Evolutionary conservation across 257 asterid species (phyloP), one percentile per base, ranked within the genome.

Genomic region (Solanum chiquidenum): DNA sequence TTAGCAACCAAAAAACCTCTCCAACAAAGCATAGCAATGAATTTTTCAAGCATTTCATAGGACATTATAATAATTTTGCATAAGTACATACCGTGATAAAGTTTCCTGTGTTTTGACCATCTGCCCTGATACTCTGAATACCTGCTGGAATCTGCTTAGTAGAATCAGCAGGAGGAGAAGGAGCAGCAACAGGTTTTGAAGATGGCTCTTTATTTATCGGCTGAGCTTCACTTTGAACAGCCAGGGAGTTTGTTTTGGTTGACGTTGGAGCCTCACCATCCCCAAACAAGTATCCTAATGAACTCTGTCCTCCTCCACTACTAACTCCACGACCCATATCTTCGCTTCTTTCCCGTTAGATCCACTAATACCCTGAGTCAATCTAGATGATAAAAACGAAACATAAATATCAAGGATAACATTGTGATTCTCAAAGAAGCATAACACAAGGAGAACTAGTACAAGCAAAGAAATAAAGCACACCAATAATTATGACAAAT

Each of bases 321-420:
- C 85, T 80, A 18, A 80, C 85, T 80, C 85, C 85, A 80, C 85
- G 85, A 80, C 85, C 85, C 85, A 80, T 80, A 80, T 46, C 68
- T 46, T 80, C 46, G 40, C 25, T 25, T n/a, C 2, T 77, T 77
- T 7, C 64, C 60, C 29, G 38, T 13, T 25, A 42, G 84, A 77
- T 44, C 64, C 64, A 77, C 55, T 8, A 44, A 42, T 77, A 27
- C 38, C 58, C 84, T 77, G 38, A 25, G 49, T 2, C 64, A 42
- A 77, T 55, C 37, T 38, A 42, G 64, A 42, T 3, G 68, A 46
- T 29, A 46, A 34, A 29, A 80, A 46, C 16, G 1, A 80, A 46
- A 37, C 68, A 46, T 29, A 35, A 29, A 46, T 37, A 27, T 27
- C 40, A 44, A 44, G 66, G 85, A 79, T 80, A 46, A 16, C 11